phyloP scores from a whole-genome alignment of 129 eudicot species.

The Pittosporum tobira region DNA sequence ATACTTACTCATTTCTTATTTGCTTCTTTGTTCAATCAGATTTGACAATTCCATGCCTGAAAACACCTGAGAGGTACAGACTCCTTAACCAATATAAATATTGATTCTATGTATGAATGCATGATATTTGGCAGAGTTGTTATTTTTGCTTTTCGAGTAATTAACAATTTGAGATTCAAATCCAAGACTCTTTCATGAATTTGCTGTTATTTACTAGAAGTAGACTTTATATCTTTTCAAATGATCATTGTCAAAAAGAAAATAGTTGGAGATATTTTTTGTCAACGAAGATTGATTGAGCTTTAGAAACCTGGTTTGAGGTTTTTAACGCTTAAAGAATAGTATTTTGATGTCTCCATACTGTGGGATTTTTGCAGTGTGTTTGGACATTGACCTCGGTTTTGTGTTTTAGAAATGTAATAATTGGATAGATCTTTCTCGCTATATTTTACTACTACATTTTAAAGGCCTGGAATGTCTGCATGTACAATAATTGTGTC shows the following conservation, averaged over 20 bases:
- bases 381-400: neutral
- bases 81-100: neutral
- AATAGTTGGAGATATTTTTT: too few relatives aligned
- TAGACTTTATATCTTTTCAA: too few relatives aligned
- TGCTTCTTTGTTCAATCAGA: slow-evolving; percentile 26
- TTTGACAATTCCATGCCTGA: slow-evolving; percentile 53
- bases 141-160: too few relatives aligned
- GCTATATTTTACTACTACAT: neutral
- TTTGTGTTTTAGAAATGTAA: too few relatives aligned
- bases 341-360: neutral
- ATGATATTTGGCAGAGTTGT: neutral
- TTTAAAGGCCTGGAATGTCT: neutral
- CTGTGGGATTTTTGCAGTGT: neutral
- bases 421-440: neutral
- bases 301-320: too few relatives aligned
- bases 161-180: too few relatives aligned
- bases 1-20: slow-evolving; percentile 7
- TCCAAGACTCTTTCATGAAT: too few relatives aligned
- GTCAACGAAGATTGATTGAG: neutral
- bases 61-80: slow-evolving; percentile 76
- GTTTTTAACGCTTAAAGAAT: too few relatives aligned
- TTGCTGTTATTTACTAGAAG: too few relatives aligned
- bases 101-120: too few relatives aligned
- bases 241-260: too few relatives aligned
- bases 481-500: neutral